Evolutionary conservation across 2,329 filamentous ascomycete species (phyloP).

Genomic region (Torrubiella hemipterigena): DNA sequence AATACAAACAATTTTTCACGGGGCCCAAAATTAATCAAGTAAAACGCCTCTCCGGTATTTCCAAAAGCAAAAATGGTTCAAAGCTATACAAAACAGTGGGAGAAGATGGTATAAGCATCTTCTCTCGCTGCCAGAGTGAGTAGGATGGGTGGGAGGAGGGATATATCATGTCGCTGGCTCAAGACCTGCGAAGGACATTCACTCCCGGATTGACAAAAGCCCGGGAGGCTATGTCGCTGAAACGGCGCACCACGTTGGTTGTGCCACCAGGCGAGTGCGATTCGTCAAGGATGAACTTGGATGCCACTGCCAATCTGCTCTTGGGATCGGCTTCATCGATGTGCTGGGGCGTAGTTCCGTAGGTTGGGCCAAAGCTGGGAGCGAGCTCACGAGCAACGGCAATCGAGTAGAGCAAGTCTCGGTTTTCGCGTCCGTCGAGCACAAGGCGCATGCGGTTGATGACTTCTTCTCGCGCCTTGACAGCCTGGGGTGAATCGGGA

Average conservation of each 20-base stretch:
- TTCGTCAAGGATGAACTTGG: constrained; percentile 57
- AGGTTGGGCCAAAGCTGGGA: constrained; percentile 48
- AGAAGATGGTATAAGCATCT: too few relatives aligned
- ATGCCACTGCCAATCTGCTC: constrained; percentile 55
- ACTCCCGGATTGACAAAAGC: constrained; percentile 44
- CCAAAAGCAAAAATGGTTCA: neutral
- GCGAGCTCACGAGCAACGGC: constrained; percentile 68
- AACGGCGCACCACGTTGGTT: constrained; percentile 59
- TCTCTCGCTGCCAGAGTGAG: too few relatives aligned
- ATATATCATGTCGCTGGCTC: too few relatives aligned
- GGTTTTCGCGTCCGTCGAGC: constrained; percentile 71
- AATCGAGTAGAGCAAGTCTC: constrained; percentile 83
- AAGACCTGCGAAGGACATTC: too few relatives aligned
- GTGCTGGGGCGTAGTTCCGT: constrained; percentile 44
- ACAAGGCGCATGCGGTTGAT: constrained; percentile 55
- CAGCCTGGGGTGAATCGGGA: constrained; percentile 25
- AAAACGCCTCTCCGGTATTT: too few relatives aligned
- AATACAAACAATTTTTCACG: too few relatives aligned
- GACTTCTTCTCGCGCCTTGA: constrained; percentile 50
- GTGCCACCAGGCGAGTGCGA: constrained; percentile 53
- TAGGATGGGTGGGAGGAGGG: too few relatives aligned
- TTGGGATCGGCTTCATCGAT: constrained; percentile 56
- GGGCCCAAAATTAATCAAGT: too few relatives aligned
- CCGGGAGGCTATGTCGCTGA: constrained; percentile 53
- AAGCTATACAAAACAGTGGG: constrained; percentile 7